Percentiles rank a stretch among this genome's conserved stretches.
These are phyloP conservation scores for Fraxinus nigra DNA, from an alignment of 305 asterid species.

Conservation along the genomic window DNA sequence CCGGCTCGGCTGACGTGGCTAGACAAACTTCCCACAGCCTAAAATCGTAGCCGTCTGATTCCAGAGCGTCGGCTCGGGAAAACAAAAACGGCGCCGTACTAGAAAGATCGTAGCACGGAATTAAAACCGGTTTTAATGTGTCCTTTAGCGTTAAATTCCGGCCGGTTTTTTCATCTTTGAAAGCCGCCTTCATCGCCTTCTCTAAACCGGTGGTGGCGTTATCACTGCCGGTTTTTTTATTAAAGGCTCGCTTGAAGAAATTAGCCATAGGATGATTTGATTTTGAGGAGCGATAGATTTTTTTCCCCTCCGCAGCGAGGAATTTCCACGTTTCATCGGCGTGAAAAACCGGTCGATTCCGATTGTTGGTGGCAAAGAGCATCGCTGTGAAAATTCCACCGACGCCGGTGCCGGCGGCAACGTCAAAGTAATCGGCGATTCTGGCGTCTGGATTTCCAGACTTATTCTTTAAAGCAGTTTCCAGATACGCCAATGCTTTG, in stretches of 20 bases:
- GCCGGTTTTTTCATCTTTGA: constrained; percentile 23
- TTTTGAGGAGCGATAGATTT: constrained; percentile 35
- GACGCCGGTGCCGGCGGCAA: constrained; percentile 82
- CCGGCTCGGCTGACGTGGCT: constrained; percentile 91
- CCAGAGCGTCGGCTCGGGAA: constrained; percentile 94
- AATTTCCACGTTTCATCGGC: constrained; percentile 93
- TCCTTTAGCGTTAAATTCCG: constrained; percentile 1
- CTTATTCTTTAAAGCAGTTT: constrained; percentile 60
- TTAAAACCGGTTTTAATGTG: constrained; percentile 64
- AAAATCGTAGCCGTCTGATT: constrained; percentile 45
- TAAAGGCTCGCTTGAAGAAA: constrained; percentile 48
- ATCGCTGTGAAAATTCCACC: constrained; percentile 88
- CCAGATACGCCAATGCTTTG: constrained; percentile 70
- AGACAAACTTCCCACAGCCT: constrained; percentile 16
- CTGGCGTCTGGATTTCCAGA: constrained; percentile 75
- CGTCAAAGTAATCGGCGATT: constrained; percentile 90
- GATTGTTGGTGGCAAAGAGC: constrained; percentile 68
- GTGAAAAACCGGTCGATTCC: constrained; percentile 55
- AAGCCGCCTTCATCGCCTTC: constrained; percentile 33
- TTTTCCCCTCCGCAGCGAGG: constrained; percentile 60
- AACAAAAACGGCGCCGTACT: constrained; percentile 87
- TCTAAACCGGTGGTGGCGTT: background rate
- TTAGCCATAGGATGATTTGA: constrained; percentile 30
- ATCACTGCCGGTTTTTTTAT: constrained; percentile 27
- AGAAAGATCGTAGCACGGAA: constrained; percentile 88